phyloP scores from a whole-genome alignment of 768 basidiomycete genomes.

The Termitomyces sp. region DNA sequence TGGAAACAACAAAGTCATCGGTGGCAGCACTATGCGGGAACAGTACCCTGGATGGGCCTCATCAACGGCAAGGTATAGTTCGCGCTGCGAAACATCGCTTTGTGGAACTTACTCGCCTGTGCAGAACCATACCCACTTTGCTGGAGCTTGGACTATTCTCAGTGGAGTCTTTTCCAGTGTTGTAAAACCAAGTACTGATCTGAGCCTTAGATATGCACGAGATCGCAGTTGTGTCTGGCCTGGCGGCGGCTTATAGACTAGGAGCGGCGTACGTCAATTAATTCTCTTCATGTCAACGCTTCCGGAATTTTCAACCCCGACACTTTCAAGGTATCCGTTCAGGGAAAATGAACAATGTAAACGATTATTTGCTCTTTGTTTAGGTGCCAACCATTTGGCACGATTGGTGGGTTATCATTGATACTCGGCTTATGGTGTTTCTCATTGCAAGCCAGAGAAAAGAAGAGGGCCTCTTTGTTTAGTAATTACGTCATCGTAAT shows the following conservation, averaged over 20 bases:
- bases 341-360: slow-evolving; percentile 23
- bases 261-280: slow-evolving; percentile 25
- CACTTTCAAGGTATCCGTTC: slow-evolving; percentile 31
- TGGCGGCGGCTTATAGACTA: slow-evolving; percentile 31
- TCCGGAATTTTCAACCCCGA: background rate
- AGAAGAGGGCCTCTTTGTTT: slow-evolving; percentile 15
- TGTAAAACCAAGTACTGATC: background rate
- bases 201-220: slow-evolving; percentile 26
- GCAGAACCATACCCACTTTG: slow-evolving; percentile 27
- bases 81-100: background rate
- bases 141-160: slow-evolving; percentile 31
- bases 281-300: too few relatives aligned
- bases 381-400: slow-evolving; percentile 21
- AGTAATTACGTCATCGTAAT: background rate
- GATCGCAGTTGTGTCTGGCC: slow-evolving; percentile 32
- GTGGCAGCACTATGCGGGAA: slow-evolving; percentile 38
- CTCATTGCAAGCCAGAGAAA: slow-evolving; percentile 10
- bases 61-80: slow-evolving; percentile 25
- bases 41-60: slow-evolving; percentile 32
- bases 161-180: slow-evolving; percentile 15
- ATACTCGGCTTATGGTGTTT: background rate
- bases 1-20: slow-evolving; percentile 50
- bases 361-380: slow-evolving; percentile 21
- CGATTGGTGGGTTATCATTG: slow-evolving; percentile 8
- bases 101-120: background rate